phyloP scores from a whole-genome alignment of 495 filamentous ascomycete genomes.

The Trichoderma gamsii region DNA sequence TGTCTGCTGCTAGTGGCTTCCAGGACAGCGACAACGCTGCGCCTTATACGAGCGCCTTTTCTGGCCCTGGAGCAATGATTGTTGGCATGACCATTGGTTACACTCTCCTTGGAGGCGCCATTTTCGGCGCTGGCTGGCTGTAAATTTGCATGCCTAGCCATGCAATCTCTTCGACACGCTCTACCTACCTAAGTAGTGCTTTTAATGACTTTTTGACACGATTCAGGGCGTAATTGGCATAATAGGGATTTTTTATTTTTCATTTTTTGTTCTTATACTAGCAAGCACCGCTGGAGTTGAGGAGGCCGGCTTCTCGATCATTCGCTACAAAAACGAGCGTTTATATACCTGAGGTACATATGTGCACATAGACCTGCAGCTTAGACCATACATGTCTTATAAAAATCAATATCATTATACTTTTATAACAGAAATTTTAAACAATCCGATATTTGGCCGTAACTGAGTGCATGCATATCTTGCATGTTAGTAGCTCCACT shows the following conservation, averaged over 20 bases:
- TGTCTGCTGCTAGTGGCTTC: slow-evolving; percentile 20
- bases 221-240: not conserved
- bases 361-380: not conserved
- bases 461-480: too few species aligned
- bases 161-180: not conserved
- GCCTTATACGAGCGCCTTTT: slow-evolving; percentile 12
- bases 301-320: not conserved
- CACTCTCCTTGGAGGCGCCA: not conserved
- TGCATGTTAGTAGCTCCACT: too few species aligned
- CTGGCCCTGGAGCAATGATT: not conserved
- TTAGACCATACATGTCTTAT: not conserved
- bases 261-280: not conserved
- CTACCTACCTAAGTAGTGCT: not conserved
- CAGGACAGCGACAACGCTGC: slow-evolving; percentile 12
- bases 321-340: slow-evolving; percentile 9
- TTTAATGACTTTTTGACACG: not conserved
- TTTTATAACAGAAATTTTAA: not conserved
- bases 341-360: not conserved
- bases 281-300: slow-evolving; percentile 8
- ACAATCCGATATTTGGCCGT: too few species aligned
- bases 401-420: not conserved
- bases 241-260: not conserved
- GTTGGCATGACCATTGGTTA: not conserved
- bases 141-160: not conserved
- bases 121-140: not conserved